Evolutionary conservation across 805 yeast genomes (phyloP).

Genomic region (Cephaloascus fragrans): DNA sequence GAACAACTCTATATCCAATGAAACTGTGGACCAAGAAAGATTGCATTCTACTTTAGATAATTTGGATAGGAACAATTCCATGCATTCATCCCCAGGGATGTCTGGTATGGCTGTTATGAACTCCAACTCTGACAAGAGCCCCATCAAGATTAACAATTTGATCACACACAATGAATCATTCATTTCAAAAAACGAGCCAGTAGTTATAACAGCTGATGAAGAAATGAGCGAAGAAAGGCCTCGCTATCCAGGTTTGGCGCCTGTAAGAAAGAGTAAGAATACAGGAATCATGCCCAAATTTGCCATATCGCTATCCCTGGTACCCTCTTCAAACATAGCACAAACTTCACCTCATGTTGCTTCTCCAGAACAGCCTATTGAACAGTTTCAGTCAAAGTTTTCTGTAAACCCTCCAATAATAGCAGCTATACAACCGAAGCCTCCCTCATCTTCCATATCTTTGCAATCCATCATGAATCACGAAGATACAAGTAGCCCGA

Average conservation of each 20-base stretch:
- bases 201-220: conserved; percentile 2
- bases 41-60: neutral
- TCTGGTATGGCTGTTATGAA: neutral
- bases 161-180: neutral
- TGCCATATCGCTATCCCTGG: neutral
- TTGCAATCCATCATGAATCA: neutral
- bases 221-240: neutral
- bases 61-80: neutral
- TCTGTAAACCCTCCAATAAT: neutral
- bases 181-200: neutral
- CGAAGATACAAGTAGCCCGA: conserved; percentile 2
- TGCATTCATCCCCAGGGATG: neutral
- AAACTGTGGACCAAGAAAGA: neutral
- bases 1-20: too few relatives aligned
- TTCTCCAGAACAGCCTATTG: neutral
- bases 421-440: neutral
- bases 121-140: neutral
- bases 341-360: too few relatives aligned
- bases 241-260: neutral
- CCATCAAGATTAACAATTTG: neutral
- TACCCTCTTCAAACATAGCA: neutral
- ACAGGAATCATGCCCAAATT: neutral
- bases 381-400: neutral
- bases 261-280: neutral
- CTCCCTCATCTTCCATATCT: neutral